Base-by-base conservation (phyloP, 257 asterid species). In the Solanum pinnatisectum region DNA sequence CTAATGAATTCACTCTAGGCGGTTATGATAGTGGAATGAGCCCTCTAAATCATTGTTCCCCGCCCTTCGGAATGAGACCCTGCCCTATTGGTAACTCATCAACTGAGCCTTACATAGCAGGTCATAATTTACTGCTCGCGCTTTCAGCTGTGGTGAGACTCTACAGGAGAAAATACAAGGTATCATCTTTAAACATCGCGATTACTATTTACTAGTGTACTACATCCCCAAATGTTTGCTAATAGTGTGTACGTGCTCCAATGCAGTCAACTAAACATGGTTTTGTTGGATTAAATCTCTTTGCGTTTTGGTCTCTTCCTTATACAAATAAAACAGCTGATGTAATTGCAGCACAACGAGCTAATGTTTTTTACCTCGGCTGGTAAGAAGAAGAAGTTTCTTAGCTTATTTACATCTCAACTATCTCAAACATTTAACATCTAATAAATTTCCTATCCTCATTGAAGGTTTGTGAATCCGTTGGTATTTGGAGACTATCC, bases 401-500 rank as follows among this genome's bases (percentile, higher is more conserved):
- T 25, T 10, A 20, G 36, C 40, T 27, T 46, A 68, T 77, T 32
- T 7, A 18, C 40, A 27, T 81, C 68, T 44, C 3, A 7, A 46
- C 18, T 8, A 18, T 81, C 67, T 81, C 67, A 81, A 81, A 27
- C 67, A 44, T 23, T 20, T 37, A 22, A 35, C 5, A 10, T 46
- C 56, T 76, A 23, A 22, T 36, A 33, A 40, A 14, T 0, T 40
- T 11, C 22, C 35, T 33, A 42, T 23, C 33, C 9, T 71, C 83
- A 18, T 23, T 86, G 88, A 92, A 94, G 98, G 97, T 89, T 92
- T 44, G 63, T 92, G 25, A 83, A 92, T 91, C 97, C 98, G 1
- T 74, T 95, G 87, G 65, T 94, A 5, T 92, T 88, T 79, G 98
- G 97, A 32, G 95, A 93, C 87, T 95, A 95, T 89, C 98, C 96